phyloP scores from a whole-genome alignment of 2,329 filamentous ascomycete genomes.

The Alternaria viburni region DNA sequence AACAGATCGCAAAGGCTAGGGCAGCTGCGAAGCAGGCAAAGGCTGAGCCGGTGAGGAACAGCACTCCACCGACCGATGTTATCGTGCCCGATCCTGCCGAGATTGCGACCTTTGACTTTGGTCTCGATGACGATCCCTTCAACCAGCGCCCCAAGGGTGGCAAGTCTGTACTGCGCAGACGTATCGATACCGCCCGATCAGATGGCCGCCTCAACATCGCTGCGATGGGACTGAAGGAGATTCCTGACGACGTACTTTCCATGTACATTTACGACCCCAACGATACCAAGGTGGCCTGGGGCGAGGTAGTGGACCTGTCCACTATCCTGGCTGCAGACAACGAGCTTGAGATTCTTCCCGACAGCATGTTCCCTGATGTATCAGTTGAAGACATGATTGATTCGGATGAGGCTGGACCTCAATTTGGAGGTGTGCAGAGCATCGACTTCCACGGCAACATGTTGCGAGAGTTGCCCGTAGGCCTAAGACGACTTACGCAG shows the following conservation, averaged over 20 bases:
- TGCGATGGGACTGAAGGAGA: constrained; percentile 77
- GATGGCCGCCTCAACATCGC: constrained; percentile 89
- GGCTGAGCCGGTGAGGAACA: constrained; percentile 28
- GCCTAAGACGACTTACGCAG: constrained; percentile 73
- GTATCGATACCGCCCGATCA: constrained; percentile 73
- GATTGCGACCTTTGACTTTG: constrained; percentile 62
- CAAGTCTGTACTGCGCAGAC: constrained; percentile 73
- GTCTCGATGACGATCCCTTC: constrained; percentile 71
- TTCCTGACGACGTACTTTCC: constrained; percentile 81
- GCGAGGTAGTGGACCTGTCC: constrained; percentile 86
- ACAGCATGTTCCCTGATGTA: constrained; percentile 79
- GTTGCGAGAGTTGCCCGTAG: constrained; percentile 73
- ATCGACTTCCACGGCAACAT: constrained; percentile 88
- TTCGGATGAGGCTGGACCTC: constrained; percentile 70
- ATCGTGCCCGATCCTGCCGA: constrained; percentile 41
- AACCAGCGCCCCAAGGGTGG: constrained; percentile 67
- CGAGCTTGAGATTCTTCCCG: constrained; percentile 75
- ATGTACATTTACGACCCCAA: constrained; percentile 84
- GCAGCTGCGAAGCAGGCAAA: constrained; percentile 64
- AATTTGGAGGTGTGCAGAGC: constrained; percentile 81
- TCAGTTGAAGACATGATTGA: constrained; percentile 60
- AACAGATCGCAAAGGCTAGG: constrained; percentile 93
- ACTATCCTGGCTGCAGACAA: constrained; percentile 89
- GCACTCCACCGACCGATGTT: constrained; percentile 38
- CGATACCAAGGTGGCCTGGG: constrained; percentile 75